These are phyloP conservation scores for Hysterium pulicare DNA, from an alignment of 2,329 filamentous ascomycete species.

Conservation along the genomic window DNA sequence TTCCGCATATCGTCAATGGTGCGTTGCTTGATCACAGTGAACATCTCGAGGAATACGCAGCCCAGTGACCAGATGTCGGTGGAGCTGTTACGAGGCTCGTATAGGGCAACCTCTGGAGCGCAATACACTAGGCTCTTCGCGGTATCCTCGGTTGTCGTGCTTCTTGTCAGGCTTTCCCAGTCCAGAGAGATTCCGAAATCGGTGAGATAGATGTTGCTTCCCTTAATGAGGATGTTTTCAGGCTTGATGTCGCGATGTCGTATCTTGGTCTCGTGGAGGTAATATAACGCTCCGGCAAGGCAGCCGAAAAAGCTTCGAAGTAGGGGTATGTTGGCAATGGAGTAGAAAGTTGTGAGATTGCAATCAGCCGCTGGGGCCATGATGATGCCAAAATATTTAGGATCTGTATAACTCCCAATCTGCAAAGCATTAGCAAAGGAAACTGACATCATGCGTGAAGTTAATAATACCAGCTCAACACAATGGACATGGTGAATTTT, in stretches of 20 bases:
- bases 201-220: constrained; percentile 1
- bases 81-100: background rate
- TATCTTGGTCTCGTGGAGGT: constrained; percentile 14
- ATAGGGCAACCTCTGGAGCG: constrained; percentile 9
- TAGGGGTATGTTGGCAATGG: background rate
- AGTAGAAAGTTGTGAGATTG: background rate
- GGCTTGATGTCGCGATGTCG: constrained; percentile 12
- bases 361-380: constrained; percentile 3
- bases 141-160: constrained; percentile 3
- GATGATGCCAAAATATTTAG: constrained; percentile 1
- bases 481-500: constrained; percentile 2
- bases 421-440: background rate
- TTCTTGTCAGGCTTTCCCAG: background rate
- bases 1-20: background rate
- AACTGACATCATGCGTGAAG: background rate
- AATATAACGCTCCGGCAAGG: constrained; percentile 13
- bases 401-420: constrained; percentile 4
- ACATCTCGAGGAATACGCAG: constrained; percentile 4
- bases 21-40: background rate
- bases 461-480: constrained; percentile 2
- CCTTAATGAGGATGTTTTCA: background rate
- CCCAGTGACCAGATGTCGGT: constrained; percentile 4
- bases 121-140: constrained; percentile 5
- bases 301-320: constrained; percentile 16
- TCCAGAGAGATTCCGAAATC: constrained; percentile 11